Evolutionary conservation across 2,329 filamentous ascomycete genomes (phyloP), one percentile per base, ranked within the genome.

Genomic region (Sporothrix euskadiensis): DNA sequence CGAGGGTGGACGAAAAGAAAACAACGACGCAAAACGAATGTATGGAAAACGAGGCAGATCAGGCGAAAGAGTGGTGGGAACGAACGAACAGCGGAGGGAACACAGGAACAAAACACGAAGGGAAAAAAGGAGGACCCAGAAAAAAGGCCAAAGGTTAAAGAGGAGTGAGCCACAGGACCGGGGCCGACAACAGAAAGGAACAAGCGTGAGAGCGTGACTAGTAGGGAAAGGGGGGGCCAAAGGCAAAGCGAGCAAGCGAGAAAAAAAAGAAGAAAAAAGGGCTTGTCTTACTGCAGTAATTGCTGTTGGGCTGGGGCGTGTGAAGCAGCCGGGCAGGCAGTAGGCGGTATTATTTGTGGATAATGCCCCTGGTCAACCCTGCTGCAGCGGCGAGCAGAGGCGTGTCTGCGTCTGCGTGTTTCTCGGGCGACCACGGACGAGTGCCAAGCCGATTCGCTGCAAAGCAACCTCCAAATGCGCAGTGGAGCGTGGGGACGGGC

Each of bases 381-480:
- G 57, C 57, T 39, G 6, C n/a, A 19, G 56, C 69, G 35, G 56
- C 57, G 35, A 32, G 41, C 57, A 7, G 22, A 16, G 5, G 35
- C 56, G 41, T n/a, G 14, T n/a, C n/a, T 12, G 49, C n/a, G 63
- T 65, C n/a, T 65, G 61, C 19, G 47, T 74, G 73, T 66, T 72
- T 73, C 73, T 73, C 32, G 66, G 70, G 70, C 41, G 70, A 74
- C 71, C 44, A 32, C 8, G 26, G 59, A 59, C 54, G 19, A 49
- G 72, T 32, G 72, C 72, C 72, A 73, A 73, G 72, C 59, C 61
- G 73, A 73, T 71, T 69, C 65, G 73, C 54, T 74, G 61, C 69
- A 73, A 57, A 41, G 63, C 52, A 71, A 68, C 41, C 63, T 14
- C 49, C 66, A 73, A 44, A 56, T 56, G 49, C 16, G 39, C 68